These are phyloP conservation scores for Scorias spongiosa DNA, from an alignment of 2,329 filamentous ascomycete species.

Conservation along the genomic window DNA sequence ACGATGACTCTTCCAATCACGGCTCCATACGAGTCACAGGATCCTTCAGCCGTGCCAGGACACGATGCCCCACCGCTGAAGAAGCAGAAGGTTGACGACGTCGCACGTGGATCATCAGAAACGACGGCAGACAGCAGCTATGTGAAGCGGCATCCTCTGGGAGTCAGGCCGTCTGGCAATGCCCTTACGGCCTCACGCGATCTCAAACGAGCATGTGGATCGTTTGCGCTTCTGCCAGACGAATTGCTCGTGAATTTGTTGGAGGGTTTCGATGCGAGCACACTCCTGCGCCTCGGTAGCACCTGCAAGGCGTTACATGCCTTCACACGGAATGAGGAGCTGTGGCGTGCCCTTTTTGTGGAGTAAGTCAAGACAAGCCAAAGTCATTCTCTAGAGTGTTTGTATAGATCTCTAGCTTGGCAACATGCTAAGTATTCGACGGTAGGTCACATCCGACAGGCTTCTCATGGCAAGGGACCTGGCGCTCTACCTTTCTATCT, in stretches of 20 bases:
- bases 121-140: slow-evolving; percentile 22
- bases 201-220: slow-evolving; percentile 50
- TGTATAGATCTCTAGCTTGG: slow-evolving; percentile 4
- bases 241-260: slow-evolving; percentile 63
- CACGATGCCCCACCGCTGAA: slow-evolving; percentile 7
- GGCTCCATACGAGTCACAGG: slow-evolving; percentile 3
- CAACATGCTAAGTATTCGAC: slow-evolving; percentile 14
- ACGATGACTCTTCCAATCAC: slow-evolving; percentile 10
- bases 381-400: neutral
- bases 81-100: slow-evolving; percentile 9
- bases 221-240: slow-evolving; percentile 57
- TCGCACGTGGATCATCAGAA: slow-evolving; percentile 1
- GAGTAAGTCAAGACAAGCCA: slow-evolving; percentile 46
- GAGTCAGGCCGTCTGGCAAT: slow-evolving; percentile 78
- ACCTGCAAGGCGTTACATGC: slow-evolving; percentile 80
- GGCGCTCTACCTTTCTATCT: slow-evolving; percentile 63
- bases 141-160: slow-evolving; percentile 65
- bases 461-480: slow-evolving; percentile 64
- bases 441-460: slow-evolving; percentile 28
- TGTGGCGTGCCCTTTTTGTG: slow-evolving; percentile 78
- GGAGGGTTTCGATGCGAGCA: slow-evolving; percentile 53
- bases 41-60: neutral
- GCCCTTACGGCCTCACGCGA: slow-evolving; percentile 51
- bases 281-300: slow-evolving; percentile 51
- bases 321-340: slow-evolving; percentile 66